Evolutionary conservation across 768 basidiomycete species (phyloP), one percentile per base, ranked within the genome.

Genomic region (Mycena latifolia): DNA sequence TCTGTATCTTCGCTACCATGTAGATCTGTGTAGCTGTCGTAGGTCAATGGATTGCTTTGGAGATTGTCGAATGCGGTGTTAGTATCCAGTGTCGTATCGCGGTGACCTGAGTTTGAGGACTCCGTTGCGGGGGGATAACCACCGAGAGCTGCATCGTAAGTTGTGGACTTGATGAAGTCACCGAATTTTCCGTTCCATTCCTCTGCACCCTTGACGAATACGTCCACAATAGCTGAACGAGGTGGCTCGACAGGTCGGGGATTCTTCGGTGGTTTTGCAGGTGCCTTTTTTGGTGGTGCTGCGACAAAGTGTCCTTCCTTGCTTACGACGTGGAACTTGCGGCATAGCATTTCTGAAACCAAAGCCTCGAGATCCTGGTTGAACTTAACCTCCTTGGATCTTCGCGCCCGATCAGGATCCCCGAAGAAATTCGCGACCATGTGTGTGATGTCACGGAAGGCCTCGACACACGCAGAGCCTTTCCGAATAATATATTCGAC

Each of bases 401-500:
- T 35, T 2, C 73, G 70, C 11, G 63, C 43, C 15, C 65, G 63
- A 45, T 75, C 5, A 69, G 74, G 31, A 22, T 43, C 41, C 7
- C 20, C 41, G 41, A 43, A 43, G 14, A 43, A 63, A 10, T 53
- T 51, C 0, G 75, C 64, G 11, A 77, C 57, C 1, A 22, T 33
- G n/a, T 73, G 71, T 10, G 45, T 72, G 52, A 76, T 57, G 12
- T 72, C 61, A 7, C 75, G 69, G 33, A 77, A 75, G 15, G 33
- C 47, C 20, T 59, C 57, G 0, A 59, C 58, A 20, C 58, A 60
- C 15, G 51, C 60, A 5, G 60, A 61, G 2, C 60, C 60, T 29
- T 53, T 61, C 12, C 41, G 41, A 12, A 61, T 61, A 27, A 61
- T 53, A 12, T 61, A 53, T 3, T 61, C n/a, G 18, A 61, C 24